Conservation (phyloP, 2,329 filamentous ascomycete species). For the Leptographium lundbergii region DNA sequence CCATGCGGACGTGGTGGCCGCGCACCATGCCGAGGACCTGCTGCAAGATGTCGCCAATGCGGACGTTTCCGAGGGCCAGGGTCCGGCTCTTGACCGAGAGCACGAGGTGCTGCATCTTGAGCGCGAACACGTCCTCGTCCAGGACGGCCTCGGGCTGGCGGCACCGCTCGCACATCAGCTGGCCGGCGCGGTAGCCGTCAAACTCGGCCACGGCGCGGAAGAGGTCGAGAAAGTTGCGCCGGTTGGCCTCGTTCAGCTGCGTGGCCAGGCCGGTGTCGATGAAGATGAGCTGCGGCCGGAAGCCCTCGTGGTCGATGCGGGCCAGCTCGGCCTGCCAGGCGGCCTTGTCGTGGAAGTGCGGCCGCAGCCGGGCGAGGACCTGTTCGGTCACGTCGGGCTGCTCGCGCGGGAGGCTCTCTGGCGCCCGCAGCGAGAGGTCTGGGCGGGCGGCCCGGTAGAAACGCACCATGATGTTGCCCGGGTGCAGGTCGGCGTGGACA, state of each 20-base stretch:
- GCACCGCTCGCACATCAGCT: slow-evolving; percentile 92
- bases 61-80: slow-evolving; percentile 83
- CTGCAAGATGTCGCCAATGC: slow-evolving; percentile 89
- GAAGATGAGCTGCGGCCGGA: slow-evolving; percentile 87
- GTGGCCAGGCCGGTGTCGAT: slow-evolving; percentile 96
- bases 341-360: slow-evolving; percentile 50
- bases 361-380: slow-evolving; percentile 67
- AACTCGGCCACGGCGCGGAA: slow-evolving; percentile 96
- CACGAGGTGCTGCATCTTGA: slow-evolving; percentile 95
- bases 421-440: slow-evolving; percentile 31
- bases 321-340: slow-evolving; percentile 65
- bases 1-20: slow-evolving; percentile 79
- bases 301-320: slow-evolving; percentile 75
- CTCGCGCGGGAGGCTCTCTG: not conserved
- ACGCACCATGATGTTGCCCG: slow-evolving; percentile 98
- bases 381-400: slow-evolving; percentile 68
- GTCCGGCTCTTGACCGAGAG: slow-evolving; percentile 82
- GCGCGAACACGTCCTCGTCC: slow-evolving; percentile 78
- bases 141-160: slow-evolving; percentile 84
- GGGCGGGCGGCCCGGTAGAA: slow-evolving; percentile 79
- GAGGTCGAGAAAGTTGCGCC: slow-evolving; percentile 83
- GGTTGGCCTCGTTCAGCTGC: slow-evolving; percentile 76
- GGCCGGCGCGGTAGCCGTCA: slow-evolving; percentile 87
- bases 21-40: slow-evolving; percentile 87
- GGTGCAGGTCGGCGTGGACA: slow-evolving; percentile 89